Base-by-base conservation (phyloP, 1,139 yeast genomes). In the Yamadazyma atlantica region DNA sequence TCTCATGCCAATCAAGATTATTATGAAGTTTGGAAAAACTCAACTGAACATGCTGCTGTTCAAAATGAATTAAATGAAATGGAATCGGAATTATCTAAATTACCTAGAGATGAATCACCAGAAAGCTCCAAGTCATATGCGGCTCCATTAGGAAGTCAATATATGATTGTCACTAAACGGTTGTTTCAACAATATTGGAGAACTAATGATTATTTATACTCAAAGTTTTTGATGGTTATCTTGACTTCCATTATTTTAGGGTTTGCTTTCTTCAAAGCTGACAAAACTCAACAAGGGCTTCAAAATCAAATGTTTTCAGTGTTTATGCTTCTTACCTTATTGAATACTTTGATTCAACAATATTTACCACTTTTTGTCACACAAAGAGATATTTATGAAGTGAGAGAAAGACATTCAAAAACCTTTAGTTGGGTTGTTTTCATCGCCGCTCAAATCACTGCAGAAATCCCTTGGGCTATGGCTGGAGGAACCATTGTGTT, bases 391-490 rank as follows among this genome's bases (percentile, higher is more conserved):
- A 47, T 65, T 32, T 66, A 64, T 42, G 69, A 64, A 45, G 66
- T 60, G n/a, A 55, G 69, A 45, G 65, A 60, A 44, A 36, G 59
- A n/a, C 69, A 67, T 18, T 57, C 64, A 4, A 60, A 50, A 42
- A 53, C 64, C 2, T 60, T 55, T 34, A 51, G 59, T 16, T 60
- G 65, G 64, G 36, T 56, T 29, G 50, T 62, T 11, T 59, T 55
- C 54, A 62, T 87, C 46, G 49, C 71, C 24, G 78, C 86, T 15
- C 90, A 86, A 60, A 67, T 87, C 33, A 60, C 81, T 14, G 82
- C 77, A 25, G 96, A 88, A 56, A 58, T 85, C 25, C 95, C 95
- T 21, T 85, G 86, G 83, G 85, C 84, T 53, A 50, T 80, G 13
- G 42, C 81, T 3, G 69, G 75, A 39, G 89, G 88, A 44, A 78